Base-by-base conservation (phyloP, 768 basidiomycete species). In the Kwoniella dejecticola region DNA sequence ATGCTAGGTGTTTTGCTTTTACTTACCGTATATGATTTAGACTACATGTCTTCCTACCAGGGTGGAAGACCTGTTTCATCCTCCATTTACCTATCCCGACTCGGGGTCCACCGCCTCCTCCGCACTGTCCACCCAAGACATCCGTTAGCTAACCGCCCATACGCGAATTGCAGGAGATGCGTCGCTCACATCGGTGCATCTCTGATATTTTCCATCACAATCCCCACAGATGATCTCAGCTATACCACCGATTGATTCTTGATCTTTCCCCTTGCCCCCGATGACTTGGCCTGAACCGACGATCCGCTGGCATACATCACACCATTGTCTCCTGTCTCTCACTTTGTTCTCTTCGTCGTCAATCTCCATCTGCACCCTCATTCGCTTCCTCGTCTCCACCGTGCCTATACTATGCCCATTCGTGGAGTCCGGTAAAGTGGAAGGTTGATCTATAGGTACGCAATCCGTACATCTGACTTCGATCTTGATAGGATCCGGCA, bases 11-110 rank as follows among this genome's bases (percentile, higher is more conserved):
- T n/a, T n/a, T n/a, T n/a, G n/a, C n/a, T n/a, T n/a, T 19, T 19
- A 55, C 69, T 45, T 44, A 74, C 69, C 79, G 58, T 40, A 63
- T 76, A 42, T 79, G 79, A 4, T 66, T 63, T 3, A 79, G 55
- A 24, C 66, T 63, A 49, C 79, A 79, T 6, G 79, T 79, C 61
- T 77, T 77, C 17, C 77, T 65, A 12, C 74, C 74, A 8, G 69
- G 68, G 23, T 66, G 70, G 66, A 79, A 79, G n/a, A 78, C 70
- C 55, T 78, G 74, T 55, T 76, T 77, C 52, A 70, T 64, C 2
- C 79, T 63, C 77, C 77, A 79, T 60, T 78, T 79, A 8, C 79
- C 79, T 17, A 78, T 78, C 3, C 79, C 79, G 12, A 76, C 52
- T 40, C 77, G 29, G 1, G 75, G 69, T 17, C 79, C 77, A 13